A percentile compares a stretch with the other conserved stretches of the same genome.
Evolutionary conservation across 1,284 basidiomycete genomes (phyloP).

Genomic region (Flammula alnicola): DNA sequence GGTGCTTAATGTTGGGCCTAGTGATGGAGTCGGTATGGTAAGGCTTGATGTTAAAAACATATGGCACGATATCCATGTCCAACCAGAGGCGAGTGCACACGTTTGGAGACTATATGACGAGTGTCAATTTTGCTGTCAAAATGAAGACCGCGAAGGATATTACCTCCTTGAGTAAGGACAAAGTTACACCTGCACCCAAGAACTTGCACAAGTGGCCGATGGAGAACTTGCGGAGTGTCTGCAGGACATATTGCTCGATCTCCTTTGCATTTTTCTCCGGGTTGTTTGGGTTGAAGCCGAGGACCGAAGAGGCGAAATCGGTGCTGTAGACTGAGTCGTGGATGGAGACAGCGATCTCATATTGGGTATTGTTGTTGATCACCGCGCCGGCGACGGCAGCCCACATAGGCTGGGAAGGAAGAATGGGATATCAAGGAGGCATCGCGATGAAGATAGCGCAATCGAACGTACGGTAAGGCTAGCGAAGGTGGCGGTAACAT

Average conservation of each 20-base stretch:
- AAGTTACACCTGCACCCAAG: slow-evolving; percentile 60
- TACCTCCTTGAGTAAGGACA: slow-evolving; percentile 48
- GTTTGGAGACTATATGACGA: slow-evolving; percentile 59
- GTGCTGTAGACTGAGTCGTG: slow-evolving; percentile 84
- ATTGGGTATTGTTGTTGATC: slow-evolving; percentile 59
- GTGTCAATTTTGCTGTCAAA: slow-evolving; percentile 24
- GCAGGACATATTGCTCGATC: slow-evolving; percentile 65
- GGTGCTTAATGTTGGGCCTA: slow-evolving; percentile 76
- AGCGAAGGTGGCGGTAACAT: slow-evolving; percentile 54
- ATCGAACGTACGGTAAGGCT: slow-evolving; percentile 62
- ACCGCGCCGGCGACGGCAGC: slow-evolving; percentile 71
- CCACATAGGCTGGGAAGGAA: slow-evolving; percentile 74
- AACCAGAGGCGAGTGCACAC: slow-evolving; percentile 80
- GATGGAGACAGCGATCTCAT: slow-evolving; percentile 74
- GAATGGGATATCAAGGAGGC: slow-evolving; percentile 7
- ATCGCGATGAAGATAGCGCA: slow-evolving; percentile 11
- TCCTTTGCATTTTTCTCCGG: slow-evolving; percentile 55
- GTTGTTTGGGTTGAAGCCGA: slow-evolving; percentile 54
- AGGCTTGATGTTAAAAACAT: slow-evolving; percentile 83
- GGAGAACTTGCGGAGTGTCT: slow-evolving; percentile 69
- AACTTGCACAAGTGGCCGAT: slow-evolving; percentile 82
- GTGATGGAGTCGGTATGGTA: slow-evolving; percentile 79
- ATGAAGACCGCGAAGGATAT: slow-evolving; percentile 17
- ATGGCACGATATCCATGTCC: slow-evolving; percentile 75
- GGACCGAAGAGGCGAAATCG: slow-evolving; percentile 62